Conservation (phyloP, 2,329 filamentous ascomycete genomes). For the Myriosclerotinia duriaeana region DNA sequence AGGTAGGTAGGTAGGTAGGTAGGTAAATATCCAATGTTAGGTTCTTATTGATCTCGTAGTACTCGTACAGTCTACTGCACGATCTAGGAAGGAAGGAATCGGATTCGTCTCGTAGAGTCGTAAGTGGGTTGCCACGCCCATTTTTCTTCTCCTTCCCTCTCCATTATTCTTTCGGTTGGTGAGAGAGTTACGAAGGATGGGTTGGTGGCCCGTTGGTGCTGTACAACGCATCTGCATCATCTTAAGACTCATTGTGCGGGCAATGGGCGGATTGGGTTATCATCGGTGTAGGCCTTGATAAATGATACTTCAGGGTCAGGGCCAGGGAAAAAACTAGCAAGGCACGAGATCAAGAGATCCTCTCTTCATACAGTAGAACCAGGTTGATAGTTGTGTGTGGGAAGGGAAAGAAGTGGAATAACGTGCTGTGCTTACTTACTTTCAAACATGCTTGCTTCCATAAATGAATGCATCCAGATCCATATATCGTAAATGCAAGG, state of each 20-base stretch:
- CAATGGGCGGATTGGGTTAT: not conserved
- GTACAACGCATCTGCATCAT: constrained; percentile 19
- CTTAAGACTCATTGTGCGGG: not conserved
- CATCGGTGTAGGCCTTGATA: constrained; percentile 7
- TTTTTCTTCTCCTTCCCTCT: not conserved
- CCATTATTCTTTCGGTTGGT: constrained; percentile 7
- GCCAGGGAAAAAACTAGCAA: constrained; percentile 20
- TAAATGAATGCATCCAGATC: constrained; percentile 1
- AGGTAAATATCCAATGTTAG: no score
- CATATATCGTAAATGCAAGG: constrained; percentile 16
- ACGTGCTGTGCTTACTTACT: constrained; percentile 2
- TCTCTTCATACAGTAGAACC: constrained; percentile 2
- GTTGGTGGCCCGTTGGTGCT: constrained; percentile 4
- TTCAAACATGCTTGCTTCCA: not conserved
- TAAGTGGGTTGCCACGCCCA: constrained; percentile 14
- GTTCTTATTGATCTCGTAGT: not conserved
- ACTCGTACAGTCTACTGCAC: constrained; percentile 1
- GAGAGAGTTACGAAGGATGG: constrained; percentile 11
- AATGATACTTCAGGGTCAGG: not conserved
- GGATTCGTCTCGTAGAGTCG: constrained; percentile 10
- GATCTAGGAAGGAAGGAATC: constrained; percentile 5
- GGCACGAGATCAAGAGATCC: constrained; percentile 18
- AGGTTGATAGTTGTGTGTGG: not conserved
- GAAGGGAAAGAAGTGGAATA: not conserved
- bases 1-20: no score